Conservation (phyloP, 2,329 filamentous ascomycete species). For the Aspergillus sp. region DNA sequence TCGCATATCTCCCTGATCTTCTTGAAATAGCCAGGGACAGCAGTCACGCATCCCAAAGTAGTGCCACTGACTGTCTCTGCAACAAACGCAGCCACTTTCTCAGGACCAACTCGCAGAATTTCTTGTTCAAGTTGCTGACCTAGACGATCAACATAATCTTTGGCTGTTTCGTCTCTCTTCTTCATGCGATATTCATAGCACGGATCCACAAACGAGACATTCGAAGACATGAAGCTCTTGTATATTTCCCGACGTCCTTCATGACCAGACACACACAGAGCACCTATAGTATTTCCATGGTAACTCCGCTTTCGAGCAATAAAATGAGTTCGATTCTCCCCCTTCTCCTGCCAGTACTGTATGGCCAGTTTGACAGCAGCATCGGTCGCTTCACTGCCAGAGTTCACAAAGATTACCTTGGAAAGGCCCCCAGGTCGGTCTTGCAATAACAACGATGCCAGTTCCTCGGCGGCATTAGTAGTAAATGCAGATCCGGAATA, state of each 20-base stretch:
- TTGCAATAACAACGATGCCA: no score
- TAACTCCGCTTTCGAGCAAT: slow-evolving; percentile 64
- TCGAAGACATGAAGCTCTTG: slow-evolving; percentile 53
- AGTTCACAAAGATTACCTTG: no score
- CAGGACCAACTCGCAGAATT: slow-evolving; percentile 59
- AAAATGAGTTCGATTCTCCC: slow-evolving; percentile 55
- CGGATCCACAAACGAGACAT: slow-evolving; percentile 59
- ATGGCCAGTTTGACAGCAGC: slow-evolving; percentile 62
- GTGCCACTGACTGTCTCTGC: slow-evolving; percentile 70
- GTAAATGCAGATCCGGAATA: no score
- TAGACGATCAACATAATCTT: slow-evolving; percentile 57
- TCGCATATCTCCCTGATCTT: slow-evolving; percentile 66
- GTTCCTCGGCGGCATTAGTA: no score
- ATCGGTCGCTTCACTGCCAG: slow-evolving; percentile 56
- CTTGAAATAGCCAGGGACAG: slow-evolving; percentile 63
- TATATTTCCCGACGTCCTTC: slow-evolving; percentile 57
- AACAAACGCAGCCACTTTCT: slow-evolving; percentile 66
- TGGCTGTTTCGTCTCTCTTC: slow-evolving; percentile 47
- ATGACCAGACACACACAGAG: slow-evolving; percentile 62
- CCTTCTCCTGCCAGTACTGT: slow-evolving; percentile 61
- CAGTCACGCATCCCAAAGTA: slow-evolving; percentile 63
- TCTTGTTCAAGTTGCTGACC: slow-evolving; percentile 62
- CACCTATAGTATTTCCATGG: slow-evolving; percentile 66
- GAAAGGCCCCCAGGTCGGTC: no score
- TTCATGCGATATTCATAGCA: slow-evolving; percentile 63